These are phyloP conservation scores for Trametopsis cervina DNA, from an alignment of 768 basidiomycete genomes.

Conservation along the genomic window DNA sequence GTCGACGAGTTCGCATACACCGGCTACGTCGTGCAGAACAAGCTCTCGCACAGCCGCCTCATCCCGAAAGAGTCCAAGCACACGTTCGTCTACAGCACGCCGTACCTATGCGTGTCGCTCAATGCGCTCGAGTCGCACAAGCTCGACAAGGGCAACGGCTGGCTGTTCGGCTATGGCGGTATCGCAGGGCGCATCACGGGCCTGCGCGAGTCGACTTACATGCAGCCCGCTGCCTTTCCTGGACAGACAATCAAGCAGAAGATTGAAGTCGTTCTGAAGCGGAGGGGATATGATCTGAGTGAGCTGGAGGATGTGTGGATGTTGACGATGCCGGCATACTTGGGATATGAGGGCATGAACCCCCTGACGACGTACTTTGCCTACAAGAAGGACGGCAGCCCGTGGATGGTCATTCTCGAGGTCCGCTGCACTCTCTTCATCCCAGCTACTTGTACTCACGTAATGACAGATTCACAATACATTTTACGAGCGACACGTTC, in stretches of 20 bases:
- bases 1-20: neutral
- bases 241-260: slow-evolving; percentile 32
- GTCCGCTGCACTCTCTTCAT: slow-evolving; percentile 25
- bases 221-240: slow-evolving; percentile 13
- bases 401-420: slow-evolving; percentile 50
- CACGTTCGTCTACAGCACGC: slow-evolving; percentile 53
- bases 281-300: slow-evolving; percentile 20
- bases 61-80: slow-evolving; percentile 42
- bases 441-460: neutral
- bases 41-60: slow-evolving; percentile 46
- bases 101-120: slow-evolving; percentile 51
- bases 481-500: slow-evolving; percentile 62
- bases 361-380: slow-evolving; percentile 65
- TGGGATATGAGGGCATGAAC: slow-evolving; percentile 66
- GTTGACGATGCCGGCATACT: slow-evolving; percentile 64
- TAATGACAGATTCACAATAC: slow-evolving; percentile 57
- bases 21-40: slow-evolving; percentile 46
- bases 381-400: slow-evolving; percentile 31
- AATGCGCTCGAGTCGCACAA: slow-evolving; percentile 39
- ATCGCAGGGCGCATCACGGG: slow-evolving; percentile 38
- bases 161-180: slow-evolving; percentile 50
- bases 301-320: slow-evolving; percentile 54
- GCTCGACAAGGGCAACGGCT: slow-evolving; percentile 41
- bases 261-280: slow-evolving; percentile 29
- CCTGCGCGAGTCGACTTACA: slow-evolving; percentile 31